phyloP scores from a whole-genome alignment of 371 early-diverging fungal genomes.

The Parasitella parasitica region DNA sequence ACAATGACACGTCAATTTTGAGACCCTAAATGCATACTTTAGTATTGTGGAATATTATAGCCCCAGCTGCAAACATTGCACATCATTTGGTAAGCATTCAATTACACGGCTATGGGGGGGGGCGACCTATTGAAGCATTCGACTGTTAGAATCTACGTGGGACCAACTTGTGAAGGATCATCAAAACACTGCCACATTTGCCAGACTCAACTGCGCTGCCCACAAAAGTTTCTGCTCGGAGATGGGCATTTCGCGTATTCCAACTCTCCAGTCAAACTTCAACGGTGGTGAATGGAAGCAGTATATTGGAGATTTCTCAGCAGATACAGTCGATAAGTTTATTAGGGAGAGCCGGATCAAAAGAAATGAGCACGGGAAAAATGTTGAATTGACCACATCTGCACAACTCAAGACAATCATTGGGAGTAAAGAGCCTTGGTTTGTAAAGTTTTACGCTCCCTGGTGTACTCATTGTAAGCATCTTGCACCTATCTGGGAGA shows the following conservation, averaged over 20 bases:
- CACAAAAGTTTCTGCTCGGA: constrained; percentile 11
- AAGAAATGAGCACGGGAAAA: constrained; percentile 12
- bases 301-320: constrained; percentile 1
- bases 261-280: constrained; percentile 7
- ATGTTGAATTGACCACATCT: not conserved
- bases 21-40: not conserved
- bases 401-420: constrained; percentile 3
- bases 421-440: constrained; percentile 51
- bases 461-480: constrained; percentile 90
- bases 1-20: not conserved
- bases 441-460: constrained; percentile 82
- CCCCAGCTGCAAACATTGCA: constrained; percentile 31
- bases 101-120: too few relatives aligned
- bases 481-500: constrained; percentile 76
- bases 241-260: constrained; percentile 10
- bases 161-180: not conserved
- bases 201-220: constrained; percentile 10
- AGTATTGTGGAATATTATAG: constrained; percentile 43
- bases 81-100: constrained; percentile 26
- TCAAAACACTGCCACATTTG: constrained; percentile 6
- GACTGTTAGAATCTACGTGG: constrained; percentile 11
- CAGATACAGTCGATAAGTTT: constrained; percentile 6
- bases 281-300: constrained; percentile 14
- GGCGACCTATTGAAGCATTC: too few relatives aligned
- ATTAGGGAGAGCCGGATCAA: not conserved